Percentiles rank a stretch among this genome's conserved stretches.
phyloP scores from a whole-genome alignment of 1,284 basidiomycete genomes.

The Tilletia caries region DNA sequence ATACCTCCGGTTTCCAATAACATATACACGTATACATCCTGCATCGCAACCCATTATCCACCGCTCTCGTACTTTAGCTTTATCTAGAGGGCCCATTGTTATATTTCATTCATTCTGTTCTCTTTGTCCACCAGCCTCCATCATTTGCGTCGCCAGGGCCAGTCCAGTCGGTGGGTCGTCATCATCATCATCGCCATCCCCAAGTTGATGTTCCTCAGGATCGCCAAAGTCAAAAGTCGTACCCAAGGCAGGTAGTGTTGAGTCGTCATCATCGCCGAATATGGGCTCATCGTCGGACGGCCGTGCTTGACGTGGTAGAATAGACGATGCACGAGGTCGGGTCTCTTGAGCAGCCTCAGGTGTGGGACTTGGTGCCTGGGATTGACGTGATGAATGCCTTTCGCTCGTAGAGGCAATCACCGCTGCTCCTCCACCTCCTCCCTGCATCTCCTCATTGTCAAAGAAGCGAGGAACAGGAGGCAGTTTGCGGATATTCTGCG shows the following conservation, averaged over 20 bases:
- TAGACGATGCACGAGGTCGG: not conserved
- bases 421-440: not conserved
- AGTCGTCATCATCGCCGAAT: not conserved
- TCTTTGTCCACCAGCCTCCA: conserved; percentile 24
- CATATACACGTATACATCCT: too few species aligned
- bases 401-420: not conserved
- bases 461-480: conserved; percentile 9
- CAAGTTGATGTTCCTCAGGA: conserved; percentile 14
- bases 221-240: not conserved
- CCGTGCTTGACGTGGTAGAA: not conserved
- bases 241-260: not conserved
- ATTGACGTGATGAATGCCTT: not conserved
- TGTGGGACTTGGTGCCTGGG: not conserved
- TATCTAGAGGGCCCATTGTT: too few species aligned
- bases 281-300: not conserved
- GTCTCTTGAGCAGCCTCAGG: not conserved
- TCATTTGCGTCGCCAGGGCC: conserved; percentile 35
- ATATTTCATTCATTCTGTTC: too few species aligned
- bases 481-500: not conserved
- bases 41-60: too few species aligned
- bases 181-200: conserved; percentile 7
- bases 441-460: not conserved
- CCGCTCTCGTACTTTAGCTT: too few species aligned
- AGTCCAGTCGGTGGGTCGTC: conserved; percentile 27
- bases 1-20: too few species aligned